Evolutionary conservation across 495 filamentous ascomycete genomes (phyloP), one percentile per base, ranked within the genome.

Genomic region (Oidiodendron maius): DNA sequence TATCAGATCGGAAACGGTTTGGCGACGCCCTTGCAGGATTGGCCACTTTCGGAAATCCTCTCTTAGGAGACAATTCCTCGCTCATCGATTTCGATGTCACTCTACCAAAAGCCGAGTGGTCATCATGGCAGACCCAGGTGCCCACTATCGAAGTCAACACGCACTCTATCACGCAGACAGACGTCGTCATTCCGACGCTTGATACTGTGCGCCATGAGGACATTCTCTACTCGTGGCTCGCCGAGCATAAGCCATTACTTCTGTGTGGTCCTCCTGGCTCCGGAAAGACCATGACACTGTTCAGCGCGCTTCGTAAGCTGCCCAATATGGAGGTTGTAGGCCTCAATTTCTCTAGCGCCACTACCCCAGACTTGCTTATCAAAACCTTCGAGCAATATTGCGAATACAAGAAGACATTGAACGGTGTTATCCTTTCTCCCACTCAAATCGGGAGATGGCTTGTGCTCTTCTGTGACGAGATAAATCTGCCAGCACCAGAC

Each of bases 321-420:
- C 91, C 91, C 16, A 95, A 95, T 63, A 95, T 99, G 91, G 94
- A 99, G 66, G 87, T 95, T 44, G 94, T 97, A 45, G 93, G 93
- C 37, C 86, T 99, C 64, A 99, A 99, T 64, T 99, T 99, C 66
- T 99, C 93, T 13, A 96, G 93, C 56, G 94, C 93, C 2, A 99
- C 93, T 1, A 97, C 94, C 2, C 94, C 93, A 13, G 94, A 96
- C 66, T 80, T 99, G 20, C 78, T 99, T 52, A 87, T 99, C 69
- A 97, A 97, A 75, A 97, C 94, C 0, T 96, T 99, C 52, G 93
- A 97, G 69, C 93, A 99, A 64, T 96, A 99, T 62, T 99, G 93
- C 65, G 93, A 99, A 65, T 99, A 99, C 67, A 88, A 88, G 69
- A 97, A 97, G 76, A 97, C 93, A 13, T 71, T 97, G 20, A 97